phyloP scores from a whole-genome alignment of 768 basidiomycete genomes.

The Lactarius psammicola region DNA sequence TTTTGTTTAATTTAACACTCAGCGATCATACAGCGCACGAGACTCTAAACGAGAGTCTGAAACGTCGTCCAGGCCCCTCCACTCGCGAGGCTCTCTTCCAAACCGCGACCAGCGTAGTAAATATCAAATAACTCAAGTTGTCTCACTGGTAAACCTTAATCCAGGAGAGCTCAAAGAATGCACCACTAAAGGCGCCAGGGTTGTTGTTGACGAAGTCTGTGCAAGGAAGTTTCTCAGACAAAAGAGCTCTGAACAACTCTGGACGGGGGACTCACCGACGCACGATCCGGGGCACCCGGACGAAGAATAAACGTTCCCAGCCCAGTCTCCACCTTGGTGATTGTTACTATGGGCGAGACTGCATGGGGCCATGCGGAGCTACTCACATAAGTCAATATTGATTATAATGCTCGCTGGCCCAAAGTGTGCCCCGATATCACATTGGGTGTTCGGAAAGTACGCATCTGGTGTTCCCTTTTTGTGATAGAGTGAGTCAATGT shows the following conservation, averaged over 20 bases:
- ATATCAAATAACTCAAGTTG: background rate
- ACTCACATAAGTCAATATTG: conserved; percentile 32
- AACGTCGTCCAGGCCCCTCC: background rate
- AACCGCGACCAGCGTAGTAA: background rate
- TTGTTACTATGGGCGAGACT: background rate
- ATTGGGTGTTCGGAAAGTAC: conserved; percentile 33
- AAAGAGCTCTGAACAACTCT: background rate
- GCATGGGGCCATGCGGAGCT: background rate
- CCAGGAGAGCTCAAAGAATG: conserved; percentile 26
- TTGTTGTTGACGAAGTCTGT: conserved; percentile 23
- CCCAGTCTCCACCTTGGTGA: conserved; percentile 29
- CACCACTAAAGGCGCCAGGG: conserved; percentile 18
- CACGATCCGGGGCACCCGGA: conserved; percentile 29
- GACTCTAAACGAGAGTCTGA: background rate
- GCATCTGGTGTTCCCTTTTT: conserved; percentile 30
- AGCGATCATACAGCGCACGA: conserved; percentile 8
- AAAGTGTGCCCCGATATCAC: conserved; percentile 37
- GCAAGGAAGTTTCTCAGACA: background rate
- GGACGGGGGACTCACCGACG: conserved; percentile 18
- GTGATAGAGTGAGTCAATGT: background rate
- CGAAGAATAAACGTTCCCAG: conserved; percentile 24
- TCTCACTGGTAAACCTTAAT: conserved; percentile 24
- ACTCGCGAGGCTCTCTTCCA: background rate
- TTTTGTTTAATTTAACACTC: conserved; percentile 4
- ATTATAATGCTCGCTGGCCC: conserved; percentile 32